Evolutionary conservation across 2,329 filamentous ascomycete genomes (phyloP).

Genomic region (Arthrobotrys iridis): DNA sequence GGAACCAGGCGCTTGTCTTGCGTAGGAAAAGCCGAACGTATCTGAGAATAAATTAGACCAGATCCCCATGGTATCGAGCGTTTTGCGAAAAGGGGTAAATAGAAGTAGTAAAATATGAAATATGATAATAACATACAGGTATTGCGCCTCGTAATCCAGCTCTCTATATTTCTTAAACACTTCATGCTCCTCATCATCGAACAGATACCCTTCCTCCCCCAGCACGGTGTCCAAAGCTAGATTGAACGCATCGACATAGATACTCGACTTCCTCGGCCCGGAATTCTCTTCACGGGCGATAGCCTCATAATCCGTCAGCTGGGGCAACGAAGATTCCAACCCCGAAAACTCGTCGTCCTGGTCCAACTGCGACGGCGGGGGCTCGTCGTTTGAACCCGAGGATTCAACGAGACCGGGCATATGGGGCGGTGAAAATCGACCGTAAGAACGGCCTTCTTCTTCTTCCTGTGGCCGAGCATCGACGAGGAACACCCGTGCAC

Average conservation of each 20-base stretch:
- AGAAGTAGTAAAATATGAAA: conserved; percentile 3
- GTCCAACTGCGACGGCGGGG: conserved; percentile 22
- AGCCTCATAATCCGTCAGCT: conserved; percentile 34
- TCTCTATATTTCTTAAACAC: conserved; percentile 80
- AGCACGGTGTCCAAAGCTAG: conserved; percentile 88
- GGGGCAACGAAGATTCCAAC: conserved; percentile 47
- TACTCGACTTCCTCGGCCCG: conserved; percentile 37
- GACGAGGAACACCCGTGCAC: conserved; percentile 26
- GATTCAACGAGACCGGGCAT: not conserved
- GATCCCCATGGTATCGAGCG: conserved; percentile 31
- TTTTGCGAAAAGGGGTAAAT: not conserved
- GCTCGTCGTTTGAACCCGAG: conserved; percentile 41
- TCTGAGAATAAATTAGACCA: conserved; percentile 63
- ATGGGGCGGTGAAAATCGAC: not conserved
- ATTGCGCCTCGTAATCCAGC: conserved; percentile 85
- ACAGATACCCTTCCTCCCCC: conserved; percentile 86
- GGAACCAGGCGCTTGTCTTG: conserved; percentile 91
- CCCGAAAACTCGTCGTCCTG: conserved; percentile 38
- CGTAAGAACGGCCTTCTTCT: not conserved
- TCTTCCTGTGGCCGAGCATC: not conserved
- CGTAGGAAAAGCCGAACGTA: conserved; percentile 93
- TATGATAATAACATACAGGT: conserved; percentile 72
- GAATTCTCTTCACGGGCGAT: conserved; percentile 25
- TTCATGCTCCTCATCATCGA: conserved; percentile 78
- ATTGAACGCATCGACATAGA: conserved; percentile 98